These are phyloP conservation scores for Colletotrichum navitas DNA, from an alignment of 2,329 filamentous ascomycete species.

Conservation along the genomic window DNA sequence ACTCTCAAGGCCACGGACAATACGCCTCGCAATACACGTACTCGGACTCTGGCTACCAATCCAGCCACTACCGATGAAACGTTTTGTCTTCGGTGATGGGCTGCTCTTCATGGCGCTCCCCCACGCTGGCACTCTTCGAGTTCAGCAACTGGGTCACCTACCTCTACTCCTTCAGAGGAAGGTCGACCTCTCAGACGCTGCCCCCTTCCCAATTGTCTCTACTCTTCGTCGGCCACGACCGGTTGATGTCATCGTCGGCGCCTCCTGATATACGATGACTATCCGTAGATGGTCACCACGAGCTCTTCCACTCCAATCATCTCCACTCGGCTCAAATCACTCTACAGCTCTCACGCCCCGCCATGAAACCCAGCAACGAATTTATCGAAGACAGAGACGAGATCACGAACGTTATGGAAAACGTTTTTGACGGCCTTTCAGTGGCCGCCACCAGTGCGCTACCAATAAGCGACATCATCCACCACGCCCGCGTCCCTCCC, in stretches of 20 bases:
- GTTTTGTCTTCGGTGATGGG: constrained; percentile 65
- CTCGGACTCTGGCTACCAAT: constrained; percentile 9
- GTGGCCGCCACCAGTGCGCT: constrained; percentile 20
- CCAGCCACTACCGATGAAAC: constrained; percentile 62
- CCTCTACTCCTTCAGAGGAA: constrained; percentile 61
- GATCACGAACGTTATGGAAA: constrained; percentile 39
- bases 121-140: constrained; percentile 58
- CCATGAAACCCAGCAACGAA: constrained; percentile 45
- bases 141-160: constrained; percentile 62
- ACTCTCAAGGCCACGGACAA: constrained; percentile 46
- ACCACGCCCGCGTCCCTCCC: constrained; percentile 14
- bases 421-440: constrained; percentile 38
- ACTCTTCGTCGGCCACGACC: constrained; percentile 61
- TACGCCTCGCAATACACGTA: constrained; percentile 52
- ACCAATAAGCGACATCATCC: constrained; percentile 26
- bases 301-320: constrained; percentile 20
- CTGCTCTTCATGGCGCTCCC: constrained; percentile 56
- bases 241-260: constrained; percentile 55
- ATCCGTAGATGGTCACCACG: constrained; percentile 10
- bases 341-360: constrained; percentile 30
- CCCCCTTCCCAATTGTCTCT: constrained; percentile 63
- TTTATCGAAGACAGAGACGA: constrained; percentile 50
- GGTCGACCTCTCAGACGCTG: constrained; percentile 50
- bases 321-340: constrained; percentile 13
- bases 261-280: constrained; percentile 45